These are phyloP conservation scores for Toxoplasma gondii DNA, from an alignment of 169 alveolate species.

Conservation along the genomic window DNA sequence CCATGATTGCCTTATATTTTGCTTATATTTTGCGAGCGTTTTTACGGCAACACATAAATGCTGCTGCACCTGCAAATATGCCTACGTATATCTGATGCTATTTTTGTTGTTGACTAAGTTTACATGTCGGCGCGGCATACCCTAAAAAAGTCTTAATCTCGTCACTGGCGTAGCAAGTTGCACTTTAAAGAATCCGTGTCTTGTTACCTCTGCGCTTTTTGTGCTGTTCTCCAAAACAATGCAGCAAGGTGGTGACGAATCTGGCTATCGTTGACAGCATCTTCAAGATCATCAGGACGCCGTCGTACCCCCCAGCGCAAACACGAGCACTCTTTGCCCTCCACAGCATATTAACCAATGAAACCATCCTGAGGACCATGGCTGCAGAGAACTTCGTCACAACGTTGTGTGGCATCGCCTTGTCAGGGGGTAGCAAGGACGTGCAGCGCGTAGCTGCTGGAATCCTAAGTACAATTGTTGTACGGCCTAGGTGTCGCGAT, in stretches of 20 bases:
- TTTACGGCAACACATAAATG: no score
- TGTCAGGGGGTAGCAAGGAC: slow-evolving; percentile 3
- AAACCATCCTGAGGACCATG: slow-evolving; percentile 14
- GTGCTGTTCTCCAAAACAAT: not conserved
- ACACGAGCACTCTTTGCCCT: slow-evolving; percentile 40
- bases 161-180: no score
- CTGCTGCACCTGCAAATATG: no score
- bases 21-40: no score
- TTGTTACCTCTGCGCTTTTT: not conserved
- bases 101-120: no score
- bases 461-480: not conserved
- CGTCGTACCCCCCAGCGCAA: slow-evolving; percentile 10
- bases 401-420: slow-evolving; percentile 21
- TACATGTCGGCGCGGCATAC: no score
- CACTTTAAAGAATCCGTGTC: not conserved
- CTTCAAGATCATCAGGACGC: not conserved
- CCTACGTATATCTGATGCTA: no score
- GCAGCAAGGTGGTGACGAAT: slow-evolving; percentile 12
- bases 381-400: slow-evolving; percentile 37
- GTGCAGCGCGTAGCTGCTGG: slow-evolving; percentile 42
- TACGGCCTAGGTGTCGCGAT: slow-evolving; percentile 16
- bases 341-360: slow-evolving; percentile 31
- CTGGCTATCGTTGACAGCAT: slow-evolving; percentile 20
- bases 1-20: no score
- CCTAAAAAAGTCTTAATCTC: no score